Conservation (phyloP, 225 moss, liverwort and hornwort genomes). For the Sphagnum tenellum region DNA sequence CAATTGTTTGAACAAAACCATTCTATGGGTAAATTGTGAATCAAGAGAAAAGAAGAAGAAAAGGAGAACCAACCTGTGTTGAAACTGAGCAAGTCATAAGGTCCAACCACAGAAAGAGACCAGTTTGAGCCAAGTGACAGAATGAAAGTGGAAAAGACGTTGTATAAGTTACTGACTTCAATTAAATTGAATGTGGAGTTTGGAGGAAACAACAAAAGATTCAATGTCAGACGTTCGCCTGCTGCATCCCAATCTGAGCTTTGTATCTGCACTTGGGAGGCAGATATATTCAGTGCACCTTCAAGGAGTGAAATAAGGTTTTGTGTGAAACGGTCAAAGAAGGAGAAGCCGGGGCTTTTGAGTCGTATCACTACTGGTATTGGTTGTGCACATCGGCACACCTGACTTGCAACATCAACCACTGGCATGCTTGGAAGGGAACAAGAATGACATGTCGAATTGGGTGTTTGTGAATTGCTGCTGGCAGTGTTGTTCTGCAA, state of each 20-base stretch:
- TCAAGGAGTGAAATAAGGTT: slow-evolving; percentile 24
- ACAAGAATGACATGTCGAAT: slow-evolving; percentile 6
- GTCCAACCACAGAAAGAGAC: slow-evolving; percentile 33
- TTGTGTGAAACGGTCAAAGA: slow-evolving; percentile 15
- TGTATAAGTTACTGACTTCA: slow-evolving; percentile 19
- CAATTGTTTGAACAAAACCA: too few species aligned
- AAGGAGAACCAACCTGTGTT: slow-evolving; percentile 11
- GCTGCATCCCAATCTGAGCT: slow-evolving; percentile 11
- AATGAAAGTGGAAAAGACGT: slow-evolving; percentile 24
- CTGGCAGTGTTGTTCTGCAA: slow-evolving; percentile 1
- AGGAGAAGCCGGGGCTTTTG: slow-evolving; percentile 45
- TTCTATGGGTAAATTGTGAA: too few species aligned
- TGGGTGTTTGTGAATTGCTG: background rate
- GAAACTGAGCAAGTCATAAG: slow-evolving; percentile 43
- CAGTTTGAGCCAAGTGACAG: slow-evolving; percentile 17
- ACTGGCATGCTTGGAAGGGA: slow-evolving; percentile 22
- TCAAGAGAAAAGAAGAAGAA: background rate
- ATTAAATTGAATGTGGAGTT: slow-evolving; percentile 9
- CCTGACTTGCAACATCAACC: slow-evolving; percentile 6
- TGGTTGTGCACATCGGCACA: slow-evolving; percentile 30
- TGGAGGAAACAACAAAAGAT: slow-evolving; percentile 18
- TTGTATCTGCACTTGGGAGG: slow-evolving; percentile 23
- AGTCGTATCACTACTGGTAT: slow-evolving; percentile 24
- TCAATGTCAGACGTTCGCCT: slow-evolving; percentile 26
- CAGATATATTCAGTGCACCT: slow-evolving; percentile 6